A percentile compares a stretch with the other conserved stretches of the same genome.
Conservation (phyloP, 2,329 filamentous ascomycete species). For the Teratosphaeria destructans region DNA sequence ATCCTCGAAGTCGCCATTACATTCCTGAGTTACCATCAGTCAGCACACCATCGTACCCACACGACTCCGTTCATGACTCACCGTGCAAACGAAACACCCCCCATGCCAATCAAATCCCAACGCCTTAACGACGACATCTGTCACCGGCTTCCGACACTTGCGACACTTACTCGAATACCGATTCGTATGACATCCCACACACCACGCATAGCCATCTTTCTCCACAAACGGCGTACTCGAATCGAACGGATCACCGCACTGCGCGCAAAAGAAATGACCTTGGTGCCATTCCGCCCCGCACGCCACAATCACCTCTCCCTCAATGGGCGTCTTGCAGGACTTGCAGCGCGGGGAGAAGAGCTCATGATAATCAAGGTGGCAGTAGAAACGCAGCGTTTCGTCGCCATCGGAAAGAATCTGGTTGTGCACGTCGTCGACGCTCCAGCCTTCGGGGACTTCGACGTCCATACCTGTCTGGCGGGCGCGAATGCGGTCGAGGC, state of each 20-base stretch:
- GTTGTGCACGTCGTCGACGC: conserved; percentile 39
- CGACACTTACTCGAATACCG: conserved; percentile 82
- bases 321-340: conserved; percentile 91
- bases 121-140: conserved; percentile 82
- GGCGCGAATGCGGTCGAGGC: conserved; percentile 61
- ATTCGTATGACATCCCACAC: conserved; percentile 82
- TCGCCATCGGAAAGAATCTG: conserved; percentile 50
- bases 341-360: conserved; percentile 86
- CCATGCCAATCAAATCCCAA: conserved; percentile 91
- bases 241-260: conserved; percentile 78
- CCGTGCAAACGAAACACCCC: conserved; percentile 73
- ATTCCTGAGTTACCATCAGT: conserved; percentile 37
- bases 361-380: conserved; percentile 98
- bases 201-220: conserved; percentile 97
- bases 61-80: conserved; percentile 23
- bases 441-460: conserved; percentile 48
- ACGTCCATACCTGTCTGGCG: conserved; percentile 46
- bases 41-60: not conserved
- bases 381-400: conserved; percentile 73
- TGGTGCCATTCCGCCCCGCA: conserved; percentile 94
- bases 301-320: conserved; percentile 87
- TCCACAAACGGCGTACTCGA: conserved; percentile 73
- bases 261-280: conserved; percentile 97
- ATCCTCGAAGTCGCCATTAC: conserved; percentile 49
- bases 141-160: conserved; percentile 72